Evolutionary conservation across 2,329 filamentous ascomycete genomes (phyloP).

Genomic region (Alternaria brassicicola): DNA sequence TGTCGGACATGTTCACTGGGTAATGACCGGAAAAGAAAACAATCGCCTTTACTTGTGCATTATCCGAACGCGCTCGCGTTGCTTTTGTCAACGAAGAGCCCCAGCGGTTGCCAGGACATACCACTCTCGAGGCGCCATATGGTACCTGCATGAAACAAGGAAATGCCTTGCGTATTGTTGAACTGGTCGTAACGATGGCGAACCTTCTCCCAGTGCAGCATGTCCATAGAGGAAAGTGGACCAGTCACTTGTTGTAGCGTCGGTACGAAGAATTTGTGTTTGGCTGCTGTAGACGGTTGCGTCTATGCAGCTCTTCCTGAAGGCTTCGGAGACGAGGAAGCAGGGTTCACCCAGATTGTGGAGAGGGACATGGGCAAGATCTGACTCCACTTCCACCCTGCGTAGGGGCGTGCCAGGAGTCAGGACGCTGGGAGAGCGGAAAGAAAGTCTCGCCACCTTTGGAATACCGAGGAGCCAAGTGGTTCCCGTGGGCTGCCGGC

Average conservation of each 20-base stretch:
- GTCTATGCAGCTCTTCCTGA: not conserved
- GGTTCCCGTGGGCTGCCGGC: not conserved
- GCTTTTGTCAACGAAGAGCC: not conserved
- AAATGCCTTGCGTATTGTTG: not conserved
- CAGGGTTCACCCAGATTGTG: slow-evolving; percentile 6
- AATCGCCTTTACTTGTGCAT: not conserved
- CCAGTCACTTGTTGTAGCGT: not conserved
- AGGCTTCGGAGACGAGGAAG: slow-evolving; percentile 1
- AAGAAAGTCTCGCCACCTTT: not conserved
- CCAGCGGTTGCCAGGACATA: not conserved
- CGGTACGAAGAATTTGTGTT: not conserved
- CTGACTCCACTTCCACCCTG: slow-evolving; percentile 32
- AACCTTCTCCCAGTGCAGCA: not conserved
- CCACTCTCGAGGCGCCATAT: not conserved
- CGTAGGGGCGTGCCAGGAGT: slow-evolving; percentile 13
- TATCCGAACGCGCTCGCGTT: not conserved
- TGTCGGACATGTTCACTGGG: not conserved
- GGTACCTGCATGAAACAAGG: slow-evolving; percentile 1
- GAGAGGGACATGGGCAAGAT: slow-evolving; percentile 8
- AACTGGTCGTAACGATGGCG: not conserved
- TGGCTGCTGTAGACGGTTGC: not conserved
- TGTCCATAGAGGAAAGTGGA: not conserved
- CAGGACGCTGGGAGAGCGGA: not conserved
- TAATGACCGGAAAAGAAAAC: not conserved
- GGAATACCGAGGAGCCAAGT: not conserved